phyloP scores from a whole-genome alignment of 352 stramenopile genomes.

The Pythium pectinolyticum region DNA sequence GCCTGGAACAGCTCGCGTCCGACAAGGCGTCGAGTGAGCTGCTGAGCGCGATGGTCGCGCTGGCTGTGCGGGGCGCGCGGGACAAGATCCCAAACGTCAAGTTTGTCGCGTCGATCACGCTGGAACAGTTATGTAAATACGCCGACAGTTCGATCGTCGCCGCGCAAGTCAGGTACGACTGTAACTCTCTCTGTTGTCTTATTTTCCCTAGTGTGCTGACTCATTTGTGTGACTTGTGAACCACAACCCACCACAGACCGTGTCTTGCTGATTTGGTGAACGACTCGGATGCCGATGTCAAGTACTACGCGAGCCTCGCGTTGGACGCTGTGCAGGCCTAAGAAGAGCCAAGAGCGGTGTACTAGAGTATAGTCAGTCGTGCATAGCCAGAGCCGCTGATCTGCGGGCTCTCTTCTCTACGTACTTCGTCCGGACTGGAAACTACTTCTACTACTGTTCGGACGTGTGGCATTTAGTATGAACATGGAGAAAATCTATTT shows the following conservation, averaged over 20 bases:
- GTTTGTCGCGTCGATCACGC: slow-evolving; percentile 84
- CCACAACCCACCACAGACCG: slow-evolving; percentile 35
- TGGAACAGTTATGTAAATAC: slow-evolving; percentile 84
- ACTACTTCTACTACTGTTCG: not conserved
- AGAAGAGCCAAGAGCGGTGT: slow-evolving; percentile 15
- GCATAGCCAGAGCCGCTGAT: no score
- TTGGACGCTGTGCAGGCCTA: slow-evolving; percentile 74
- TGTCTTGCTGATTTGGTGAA: slow-evolving; percentile 76
- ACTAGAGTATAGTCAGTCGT: slow-evolving; percentile 31
- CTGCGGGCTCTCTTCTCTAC: no score
- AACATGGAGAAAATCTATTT: slow-evolving; percentile 33
- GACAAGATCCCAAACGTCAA: slow-evolving; percentile 90
- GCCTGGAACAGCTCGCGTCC: slow-evolving; percentile 66
- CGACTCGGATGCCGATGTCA: slow-evolving; percentile 82
- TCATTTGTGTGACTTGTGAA: not conserved
- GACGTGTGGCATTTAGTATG: slow-evolving; percentile 18
- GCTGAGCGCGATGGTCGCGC: slow-evolving; percentile 53
- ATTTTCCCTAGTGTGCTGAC: no score
- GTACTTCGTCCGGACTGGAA: no score
- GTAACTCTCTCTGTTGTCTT: no score
- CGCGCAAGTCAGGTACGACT: slow-evolving; percentile 69
- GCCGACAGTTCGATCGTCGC: slow-evolving; percentile 63
- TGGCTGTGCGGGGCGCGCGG: slow-evolving; percentile 70
- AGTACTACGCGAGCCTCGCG: slow-evolving; percentile 85
- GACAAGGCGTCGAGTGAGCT: slow-evolving; percentile 77